Conservation (phyloP, 768 basidiomycete species). For the Tulasnella calospora region DNA sequence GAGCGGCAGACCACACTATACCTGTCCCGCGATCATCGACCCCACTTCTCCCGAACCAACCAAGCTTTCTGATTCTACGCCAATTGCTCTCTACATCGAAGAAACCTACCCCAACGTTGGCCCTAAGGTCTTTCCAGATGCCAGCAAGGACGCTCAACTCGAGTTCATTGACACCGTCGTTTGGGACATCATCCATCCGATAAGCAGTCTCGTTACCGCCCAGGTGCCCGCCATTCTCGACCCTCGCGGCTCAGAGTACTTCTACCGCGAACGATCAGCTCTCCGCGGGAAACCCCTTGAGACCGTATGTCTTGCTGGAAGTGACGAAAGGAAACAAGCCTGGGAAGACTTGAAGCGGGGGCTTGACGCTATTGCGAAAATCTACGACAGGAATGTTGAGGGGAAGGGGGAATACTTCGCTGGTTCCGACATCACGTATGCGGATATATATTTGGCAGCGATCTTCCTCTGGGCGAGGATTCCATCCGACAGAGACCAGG, state of each 20-base stretch:
- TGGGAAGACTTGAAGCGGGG: conserved; percentile 20
- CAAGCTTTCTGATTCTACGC: conserved; percentile 54
- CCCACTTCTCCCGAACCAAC: conserved; percentile 44
- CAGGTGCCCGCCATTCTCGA: conserved; percentile 36
- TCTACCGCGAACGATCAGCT: background rate
- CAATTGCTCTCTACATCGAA: conserved; percentile 71
- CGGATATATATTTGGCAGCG: conserved; percentile 68
- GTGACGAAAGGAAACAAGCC: background rate
- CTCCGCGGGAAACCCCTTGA: background rate
- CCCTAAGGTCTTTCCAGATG: conserved; percentile 65
- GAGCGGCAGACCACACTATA: conserved; percentile 44
- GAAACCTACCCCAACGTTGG: conserved; percentile 52
- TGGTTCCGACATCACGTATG: conserved; percentile 65
- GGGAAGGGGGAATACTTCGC: conserved; percentile 34
- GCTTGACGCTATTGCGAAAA: conserved; percentile 2
- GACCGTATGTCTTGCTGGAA: conserved; percentile 10
- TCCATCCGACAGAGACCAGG: conserved; percentile 45
- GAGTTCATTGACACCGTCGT: conserved; percentile 68
- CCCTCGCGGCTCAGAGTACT: conserved; percentile 16
- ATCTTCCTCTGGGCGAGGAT: conserved; percentile 73
- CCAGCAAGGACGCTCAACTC: conserved; percentile 60
- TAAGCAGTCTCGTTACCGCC: conserved; percentile 67
- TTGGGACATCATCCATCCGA: conserved; percentile 59
- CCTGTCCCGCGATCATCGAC: conserved; percentile 66
- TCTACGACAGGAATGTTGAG: conserved; percentile 20